Base-by-base conservation (phyloP, 2,329 filamentous ascomycete genomes). In the Elsinoe perseae region DNA sequence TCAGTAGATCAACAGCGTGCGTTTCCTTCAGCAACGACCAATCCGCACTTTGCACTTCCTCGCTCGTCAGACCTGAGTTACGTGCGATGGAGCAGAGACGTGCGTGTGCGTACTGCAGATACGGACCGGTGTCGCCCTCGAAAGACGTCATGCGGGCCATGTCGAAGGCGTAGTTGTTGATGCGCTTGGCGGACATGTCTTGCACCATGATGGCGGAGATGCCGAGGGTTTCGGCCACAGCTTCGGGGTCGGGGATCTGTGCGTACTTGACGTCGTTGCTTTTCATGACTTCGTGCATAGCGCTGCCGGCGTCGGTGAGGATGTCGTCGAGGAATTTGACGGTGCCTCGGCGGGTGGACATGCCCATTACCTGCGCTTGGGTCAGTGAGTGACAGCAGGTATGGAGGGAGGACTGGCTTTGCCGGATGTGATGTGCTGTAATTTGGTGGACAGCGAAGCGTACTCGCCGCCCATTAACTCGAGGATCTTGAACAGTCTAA, bases 191-290 rank as follows among this genome's bases (percentile, higher is more conserved):
- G 62, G 82, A 87, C 89, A 97, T 95, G 68, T 97, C 93, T 73
- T 97, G 92, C n/a, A 95, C 89, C 90, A 97, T 97, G 68, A 97
- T 92, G 67, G 87, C 86, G 61, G 87, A 91, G 68, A 97, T 96
- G 61, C 92, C 93, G 2, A 97, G 81, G 10, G 82, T 89, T 73
- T 97, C 93, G 59, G 93, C 89, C 7, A 85, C 86, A 55, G 82
- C 80, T 56, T 83, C 84, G 0, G 92, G 92, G 69, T 97, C 78
- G 66, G 85, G 87, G 18, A 98, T 85, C 72, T 96, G 90, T 56
- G 83, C 75, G 72, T 97, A 98, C 77, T 98, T 98, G 67, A 80
- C 78, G 65, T 87, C 80, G 71, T 97, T 97, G 75, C 86, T 86
- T 72, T 77, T 83, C 92, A 98, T 98, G 54, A 95, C 89, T 59